Evolutionary conservation across 495 filamentous ascomycete species (phyloP).

Genomic region (Hypoxylon subgilvum): DNA sequence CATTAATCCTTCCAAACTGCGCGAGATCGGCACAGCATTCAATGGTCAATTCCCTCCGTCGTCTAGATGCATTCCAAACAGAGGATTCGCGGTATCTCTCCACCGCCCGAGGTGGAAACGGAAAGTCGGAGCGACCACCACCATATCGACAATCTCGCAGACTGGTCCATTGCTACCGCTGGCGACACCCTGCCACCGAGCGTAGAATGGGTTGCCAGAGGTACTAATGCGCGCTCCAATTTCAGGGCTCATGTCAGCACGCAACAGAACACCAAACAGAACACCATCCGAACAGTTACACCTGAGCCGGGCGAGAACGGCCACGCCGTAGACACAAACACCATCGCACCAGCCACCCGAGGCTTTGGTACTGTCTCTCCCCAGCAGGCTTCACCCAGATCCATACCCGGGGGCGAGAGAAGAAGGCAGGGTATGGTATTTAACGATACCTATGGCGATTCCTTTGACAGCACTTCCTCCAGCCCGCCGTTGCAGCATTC

Average conservation of each 20-base stretch:
- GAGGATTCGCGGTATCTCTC: slow-evolving; percentile 44
- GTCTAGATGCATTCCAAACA: slow-evolving; percentile 37
- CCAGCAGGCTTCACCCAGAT: slow-evolving; percentile 53
- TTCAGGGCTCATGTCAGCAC: slow-evolving; percentile 30
- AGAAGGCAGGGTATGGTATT: slow-evolving; percentile 61
- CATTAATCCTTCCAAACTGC: slow-evolving; percentile 26
- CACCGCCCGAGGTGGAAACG: slow-evolving; percentile 42
- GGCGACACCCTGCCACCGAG: slow-evolving; percentile 38
- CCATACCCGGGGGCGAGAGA: slow-evolving; percentile 46
- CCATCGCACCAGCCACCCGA: slow-evolving; percentile 39
- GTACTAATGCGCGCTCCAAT: slow-evolving; percentile 28
- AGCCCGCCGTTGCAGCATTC: slow-evolving; percentile 44
- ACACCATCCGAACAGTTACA: slow-evolving; percentile 59
- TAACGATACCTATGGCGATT: slow-evolving; percentile 52
- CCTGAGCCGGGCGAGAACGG: slow-evolving; percentile 54
- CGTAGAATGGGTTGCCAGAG: slow-evolving; percentile 33
- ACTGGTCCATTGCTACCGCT: slow-evolving; percentile 46
- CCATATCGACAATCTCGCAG: slow-evolving; percentile 40
- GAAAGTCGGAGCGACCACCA: slow-evolving; percentile 36
- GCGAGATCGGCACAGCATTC: slow-evolving; percentile 25
- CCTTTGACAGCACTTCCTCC: slow-evolving; percentile 48
- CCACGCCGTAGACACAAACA: slow-evolving; percentile 32
- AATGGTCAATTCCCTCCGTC: slow-evolving; percentile 29
- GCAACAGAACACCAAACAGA: slow-evolving; percentile 45
- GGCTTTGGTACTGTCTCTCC: slow-evolving; percentile 43